These are phyloP conservation scores for Cytospora schulzeri DNA, from an alignment of 2,329 filamentous ascomycete genomes.

Conservation along the genomic window DNA sequence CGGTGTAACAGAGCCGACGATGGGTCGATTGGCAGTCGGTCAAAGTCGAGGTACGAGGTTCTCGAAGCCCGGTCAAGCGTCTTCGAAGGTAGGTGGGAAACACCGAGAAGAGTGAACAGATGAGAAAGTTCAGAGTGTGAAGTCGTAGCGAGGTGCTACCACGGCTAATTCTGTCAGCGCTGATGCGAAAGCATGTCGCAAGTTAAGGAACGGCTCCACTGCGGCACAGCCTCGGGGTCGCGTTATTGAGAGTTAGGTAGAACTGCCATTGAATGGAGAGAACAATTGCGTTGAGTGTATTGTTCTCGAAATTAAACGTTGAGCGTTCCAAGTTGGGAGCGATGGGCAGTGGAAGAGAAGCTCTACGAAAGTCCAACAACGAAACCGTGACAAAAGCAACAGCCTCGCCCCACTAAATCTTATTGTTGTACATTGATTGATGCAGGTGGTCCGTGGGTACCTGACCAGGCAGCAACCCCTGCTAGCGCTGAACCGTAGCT, in stretches of 20 bases:
- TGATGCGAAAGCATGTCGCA: conserved; percentile 21
- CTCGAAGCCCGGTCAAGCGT: background rate
- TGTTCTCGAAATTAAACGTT: background rate
- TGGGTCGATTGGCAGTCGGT: background rate
- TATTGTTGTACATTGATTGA: background rate
- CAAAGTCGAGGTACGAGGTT: too few relatives aligned
- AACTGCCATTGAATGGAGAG: background rate
- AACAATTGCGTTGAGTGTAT: background rate
- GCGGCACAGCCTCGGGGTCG: conserved; percentile 4
- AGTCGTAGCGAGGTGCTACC: conserved; percentile 23
- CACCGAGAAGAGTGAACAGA: background rate
- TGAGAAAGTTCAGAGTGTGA: background rate
- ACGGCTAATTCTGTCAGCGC: conserved; percentile 16
- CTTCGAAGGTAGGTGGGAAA: background rate
- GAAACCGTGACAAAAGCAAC: background rate
- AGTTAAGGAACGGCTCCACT: conserved; percentile 13
- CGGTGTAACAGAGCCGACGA: background rate
- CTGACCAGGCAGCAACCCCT: background rate
- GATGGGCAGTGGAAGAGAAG: background rate
- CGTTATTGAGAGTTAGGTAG: background rate
- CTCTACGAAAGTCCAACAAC: background rate
- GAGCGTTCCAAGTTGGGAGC: background rate
- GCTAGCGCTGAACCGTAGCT: background rate
- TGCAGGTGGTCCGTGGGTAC: background rate
- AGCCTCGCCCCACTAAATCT: background rate